A percentile compares a stretch with the other conserved stretches of the same genome.
Conservation (phyloP, 768 basidiomycete species). For the Psilocybe sp. region DNA sequence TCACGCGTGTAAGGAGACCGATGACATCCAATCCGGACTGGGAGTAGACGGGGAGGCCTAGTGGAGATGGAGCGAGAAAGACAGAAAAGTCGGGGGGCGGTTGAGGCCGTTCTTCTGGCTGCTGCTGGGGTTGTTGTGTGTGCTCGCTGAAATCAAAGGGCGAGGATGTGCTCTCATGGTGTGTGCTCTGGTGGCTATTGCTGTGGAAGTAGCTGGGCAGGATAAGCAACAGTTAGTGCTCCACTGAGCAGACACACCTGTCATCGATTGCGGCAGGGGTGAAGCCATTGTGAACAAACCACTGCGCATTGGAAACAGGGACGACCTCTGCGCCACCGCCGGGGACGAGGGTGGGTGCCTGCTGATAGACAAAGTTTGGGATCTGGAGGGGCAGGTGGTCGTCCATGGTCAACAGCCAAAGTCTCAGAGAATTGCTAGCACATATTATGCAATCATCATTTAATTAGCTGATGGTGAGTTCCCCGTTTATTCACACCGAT, state of each 20-base stretch:
- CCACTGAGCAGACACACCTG: slow-evolving; percentile 7
- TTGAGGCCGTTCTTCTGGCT: neutral
- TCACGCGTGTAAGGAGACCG: slow-evolving; percentile 76
- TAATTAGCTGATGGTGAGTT: no score
- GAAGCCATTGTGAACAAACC: slow-evolving; percentile 52
- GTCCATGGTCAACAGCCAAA: slow-evolving; percentile 11
- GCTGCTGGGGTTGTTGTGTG: neutral
- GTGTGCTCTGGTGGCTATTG: neutral
- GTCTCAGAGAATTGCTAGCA: neutral
- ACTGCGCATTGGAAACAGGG: slow-evolving; percentile 43
- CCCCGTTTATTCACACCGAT: neutral
- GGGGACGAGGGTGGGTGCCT: slow-evolving; percentile 58
- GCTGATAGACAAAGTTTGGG: slow-evolving; percentile 60
- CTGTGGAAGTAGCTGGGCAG: neutral
- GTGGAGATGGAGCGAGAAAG: slow-evolving; percentile 11
- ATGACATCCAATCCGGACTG: slow-evolving; percentile 89
- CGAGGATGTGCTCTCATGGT: slow-evolving; percentile 9
- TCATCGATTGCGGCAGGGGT: slow-evolving; percentile 9
- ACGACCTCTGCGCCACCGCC: slow-evolving; percentile 77
- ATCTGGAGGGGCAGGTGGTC: slow-evolving; percentile 49
- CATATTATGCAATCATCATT: slow-evolving; percentile 6
- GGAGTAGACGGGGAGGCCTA: slow-evolving; percentile 71
- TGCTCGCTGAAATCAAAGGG: slow-evolving; percentile 22
- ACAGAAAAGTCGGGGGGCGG: slow-evolving; percentile 9
- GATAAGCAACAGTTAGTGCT: neutral